Percentiles rank a stretch among this genome's conserved stretches.
These are phyloP conservation scores for Gamarada debralockiae DNA, from an alignment of 495 filamentous ascomycete genomes.

Conservation along the genomic window DNA sequence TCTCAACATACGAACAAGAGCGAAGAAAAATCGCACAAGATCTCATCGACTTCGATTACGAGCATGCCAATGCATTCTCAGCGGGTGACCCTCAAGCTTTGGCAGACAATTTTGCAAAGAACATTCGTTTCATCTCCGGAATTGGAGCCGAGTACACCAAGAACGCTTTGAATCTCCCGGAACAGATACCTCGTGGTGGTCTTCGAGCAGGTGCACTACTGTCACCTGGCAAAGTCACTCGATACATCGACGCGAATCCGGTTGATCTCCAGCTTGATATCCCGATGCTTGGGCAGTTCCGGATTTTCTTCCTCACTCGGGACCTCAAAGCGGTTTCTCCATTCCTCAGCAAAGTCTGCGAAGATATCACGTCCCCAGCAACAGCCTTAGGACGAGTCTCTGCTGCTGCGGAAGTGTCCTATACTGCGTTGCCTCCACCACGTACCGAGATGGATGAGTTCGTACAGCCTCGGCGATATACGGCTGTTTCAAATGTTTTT, in stretches of 20 bases:
- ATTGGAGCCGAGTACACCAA: conserved; percentile 59
- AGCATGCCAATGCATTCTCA: conserved; percentile 60
- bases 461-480: conserved; percentile 57
- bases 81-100: conserved; percentile 52
- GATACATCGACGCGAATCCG: conserved; percentile 67
- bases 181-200: conserved; percentile 26
- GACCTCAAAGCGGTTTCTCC: conserved; percentile 44
- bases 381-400: conserved; percentile 47
- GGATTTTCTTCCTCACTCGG: conserved; percentile 59
- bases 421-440: conserved; percentile 43
- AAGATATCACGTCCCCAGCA: conserved; percentile 33
- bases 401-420: conserved; percentile 45
- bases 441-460: conserved; percentile 51
- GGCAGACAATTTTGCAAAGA: conserved; percentile 59
- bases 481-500: conserved; percentile 51
- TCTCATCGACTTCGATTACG: conserved; percentile 69
- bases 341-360: conserved; percentile 53
- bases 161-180: conserved; percentile 50
- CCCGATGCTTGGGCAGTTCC: conserved; percentile 66
- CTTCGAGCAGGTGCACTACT: conserved; percentile 55
- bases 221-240: conserved; percentile 57
- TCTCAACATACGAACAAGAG: conserved; percentile 69
- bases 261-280: conserved; percentile 70
- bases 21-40: conserved; percentile 62
- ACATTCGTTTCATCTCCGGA: conserved; percentile 64